Percentiles rank a stretch among this genome's conserved stretches.
Conservation (phyloP, 2,329 filamentous ascomycete genomes). For the Fusarium xyrophilum region DNA sequence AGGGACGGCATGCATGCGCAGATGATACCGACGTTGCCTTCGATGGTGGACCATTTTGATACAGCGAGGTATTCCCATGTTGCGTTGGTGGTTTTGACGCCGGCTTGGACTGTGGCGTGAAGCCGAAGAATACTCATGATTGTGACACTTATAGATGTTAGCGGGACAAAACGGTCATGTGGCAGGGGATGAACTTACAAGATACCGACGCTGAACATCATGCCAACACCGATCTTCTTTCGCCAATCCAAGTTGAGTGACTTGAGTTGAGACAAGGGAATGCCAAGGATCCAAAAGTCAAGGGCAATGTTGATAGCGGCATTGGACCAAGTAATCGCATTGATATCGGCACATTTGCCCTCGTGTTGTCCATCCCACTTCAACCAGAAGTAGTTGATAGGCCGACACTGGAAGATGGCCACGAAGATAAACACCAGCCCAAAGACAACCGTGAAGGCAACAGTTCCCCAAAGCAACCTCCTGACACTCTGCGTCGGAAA, state of each 20-base stretch:
- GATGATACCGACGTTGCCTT: conserved; percentile 50
- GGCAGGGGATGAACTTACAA: conserved; percentile 45
- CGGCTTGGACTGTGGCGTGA: conserved; percentile 44
- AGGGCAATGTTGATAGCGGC: conserved; percentile 60
- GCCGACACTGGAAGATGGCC: conserved; percentile 59
- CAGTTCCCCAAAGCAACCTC: conserved; percentile 51
- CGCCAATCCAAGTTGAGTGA: conserved; percentile 53
- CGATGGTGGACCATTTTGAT: conserved; percentile 48
- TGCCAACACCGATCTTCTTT: conserved; percentile 56
- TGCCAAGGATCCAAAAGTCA: conserved; percentile 59
- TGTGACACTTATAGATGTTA: conserved; percentile 42
- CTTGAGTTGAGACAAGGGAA: conserved; percentile 57
- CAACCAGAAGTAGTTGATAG: conserved; percentile 60
- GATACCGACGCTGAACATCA: conserved; percentile 61
- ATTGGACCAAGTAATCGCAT: conserved; percentile 58
- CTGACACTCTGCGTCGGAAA: conserved; percentile 54
- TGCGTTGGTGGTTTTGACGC: conserved; percentile 41
- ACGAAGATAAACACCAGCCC: conserved; percentile 53
- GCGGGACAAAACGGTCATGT: background rate
- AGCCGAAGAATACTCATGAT: conserved; percentile 50
- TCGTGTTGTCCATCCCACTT: conserved; percentile 56
- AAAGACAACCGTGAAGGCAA: conserved; percentile 49
- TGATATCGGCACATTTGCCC: conserved; percentile 59
- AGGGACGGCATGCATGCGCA: conserved; percentile 51
- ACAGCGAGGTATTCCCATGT: conserved; percentile 47